Evolutionary conservation across 306 rosid species (phyloP).

Genomic region (Pyrus betulifolia): DNA sequence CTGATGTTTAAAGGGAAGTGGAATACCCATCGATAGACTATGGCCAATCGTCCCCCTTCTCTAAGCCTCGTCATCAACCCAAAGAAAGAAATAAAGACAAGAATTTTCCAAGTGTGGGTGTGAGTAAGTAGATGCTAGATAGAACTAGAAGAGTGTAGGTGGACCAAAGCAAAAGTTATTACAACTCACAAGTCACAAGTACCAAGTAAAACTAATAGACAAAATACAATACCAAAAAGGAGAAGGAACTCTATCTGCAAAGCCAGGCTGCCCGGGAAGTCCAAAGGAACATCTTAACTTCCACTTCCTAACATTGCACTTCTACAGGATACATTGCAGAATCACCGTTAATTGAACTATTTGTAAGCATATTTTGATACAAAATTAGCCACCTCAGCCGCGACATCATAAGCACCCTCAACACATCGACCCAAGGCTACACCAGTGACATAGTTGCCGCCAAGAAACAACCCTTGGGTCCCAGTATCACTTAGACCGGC

Average conservation of each 20-base stretch:
- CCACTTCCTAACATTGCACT: background rate
- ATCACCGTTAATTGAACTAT: conserved; percentile 16
- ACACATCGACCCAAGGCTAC: conserved; percentile 98
- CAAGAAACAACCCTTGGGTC: conserved; percentile 68
- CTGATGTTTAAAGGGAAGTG: too few relatives aligned
- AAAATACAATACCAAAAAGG: conserved; percentile 3
- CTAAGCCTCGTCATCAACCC: too few relatives aligned
- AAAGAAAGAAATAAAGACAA: too few relatives aligned
- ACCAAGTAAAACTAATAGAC: background rate
- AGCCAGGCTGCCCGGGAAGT: conserved; percentile 4
- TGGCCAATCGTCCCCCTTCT: too few relatives aligned
- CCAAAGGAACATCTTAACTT: background rate
- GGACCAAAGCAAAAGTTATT: too few relatives aligned
- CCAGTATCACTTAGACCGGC: conserved; percentile 51
- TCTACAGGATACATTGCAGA: background rate
- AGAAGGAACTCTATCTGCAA: conserved; percentile 4
- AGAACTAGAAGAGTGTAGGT: too few relatives aligned
- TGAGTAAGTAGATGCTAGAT: too few relatives aligned
- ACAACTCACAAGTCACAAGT: too few relatives aligned
- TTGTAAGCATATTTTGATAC: conserved; percentile 49
- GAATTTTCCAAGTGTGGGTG: too few relatives aligned
- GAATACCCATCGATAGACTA: too few relatives aligned
- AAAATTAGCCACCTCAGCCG: conserved; percentile 64
- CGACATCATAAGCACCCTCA: conserved; percentile 83
- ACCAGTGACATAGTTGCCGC: conserved; percentile 86